Conservation (phyloP, 169 alveolate species). For the Plasmodium gonderi region DNA sequence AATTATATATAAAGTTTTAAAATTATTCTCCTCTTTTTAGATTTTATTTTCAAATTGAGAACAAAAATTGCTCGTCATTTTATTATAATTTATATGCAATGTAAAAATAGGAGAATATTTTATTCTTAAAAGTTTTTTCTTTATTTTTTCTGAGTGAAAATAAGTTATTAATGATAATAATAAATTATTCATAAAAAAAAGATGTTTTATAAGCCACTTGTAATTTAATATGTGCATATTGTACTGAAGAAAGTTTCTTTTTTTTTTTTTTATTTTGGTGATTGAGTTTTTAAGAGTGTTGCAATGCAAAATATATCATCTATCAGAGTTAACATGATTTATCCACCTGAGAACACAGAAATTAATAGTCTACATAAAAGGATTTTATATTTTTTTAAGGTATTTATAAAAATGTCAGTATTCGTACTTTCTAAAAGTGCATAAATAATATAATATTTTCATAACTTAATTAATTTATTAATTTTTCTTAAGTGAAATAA, state of each 20-base stretch:
- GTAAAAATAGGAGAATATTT: neutral
- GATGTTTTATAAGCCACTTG: no score
- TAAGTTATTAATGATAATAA: neutral
- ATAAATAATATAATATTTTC: neutral
- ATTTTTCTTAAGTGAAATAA: neutral
- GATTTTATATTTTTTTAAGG: neutral
- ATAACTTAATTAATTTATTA: neutral
- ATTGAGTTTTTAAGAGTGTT: no score
- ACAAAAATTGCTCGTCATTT: neutral
- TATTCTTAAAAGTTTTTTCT: neutral
- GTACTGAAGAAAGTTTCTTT: no score
- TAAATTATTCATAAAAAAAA: neutral
- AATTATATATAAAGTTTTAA: neutral
- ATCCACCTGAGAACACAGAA: neutral
- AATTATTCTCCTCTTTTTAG: neutral
- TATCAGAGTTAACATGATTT: no score
- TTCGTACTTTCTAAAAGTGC: neutral
- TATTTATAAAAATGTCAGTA: neutral
- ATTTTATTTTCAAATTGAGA: neutral
- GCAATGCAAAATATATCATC: no score
- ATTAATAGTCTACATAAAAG: neutral
- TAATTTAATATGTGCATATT: no score
- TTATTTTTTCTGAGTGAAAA: neutral
- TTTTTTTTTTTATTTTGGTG: no score
- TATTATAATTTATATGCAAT: neutral